Percentiles rank a stretch among this genome's conserved stretches.
These are phyloP conservation scores for Ceratobasidium sp. DNA, from an alignment of 1,284 basidiomycete genomes.

Conservation along the genomic window DNA sequence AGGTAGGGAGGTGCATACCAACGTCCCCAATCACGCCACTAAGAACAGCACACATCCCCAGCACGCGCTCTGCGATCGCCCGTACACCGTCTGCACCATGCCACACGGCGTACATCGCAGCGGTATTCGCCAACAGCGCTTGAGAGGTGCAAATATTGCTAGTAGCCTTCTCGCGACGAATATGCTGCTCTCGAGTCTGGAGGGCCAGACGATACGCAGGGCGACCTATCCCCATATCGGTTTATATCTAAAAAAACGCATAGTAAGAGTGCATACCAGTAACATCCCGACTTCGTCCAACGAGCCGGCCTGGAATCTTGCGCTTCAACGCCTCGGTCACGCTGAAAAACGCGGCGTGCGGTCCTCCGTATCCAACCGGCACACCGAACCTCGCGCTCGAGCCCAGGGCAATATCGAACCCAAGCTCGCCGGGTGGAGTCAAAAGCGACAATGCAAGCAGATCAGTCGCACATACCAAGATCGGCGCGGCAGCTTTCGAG, in stretches of 20 bases:
- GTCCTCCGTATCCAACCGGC: conserved; percentile 90
- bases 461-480: conserved; percentile 92
- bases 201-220: conserved; percentile 90
- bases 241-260: too few species aligned
- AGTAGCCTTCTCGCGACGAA: conserved; percentile 95
- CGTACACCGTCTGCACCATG: conserved; percentile 92
- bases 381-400: conserved; percentile 97
- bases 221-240: conserved; percentile 13
- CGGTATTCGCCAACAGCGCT: conserved; percentile 96
- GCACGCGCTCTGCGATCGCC: conserved; percentile 76
- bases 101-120: conserved; percentile 97
- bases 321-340: conserved; percentile 94
- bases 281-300: conserved; percentile 90
- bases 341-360: conserved; percentile 96
- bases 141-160: conserved; percentile 96
- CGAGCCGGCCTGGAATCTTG: conserved; percentile 96
- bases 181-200: conserved; percentile 94
- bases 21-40: conserved; percentile 13
- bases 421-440: conserved; percentile 98
- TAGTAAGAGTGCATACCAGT: conserved; percentile 64
- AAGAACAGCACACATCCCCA: conserved; percentile 28
- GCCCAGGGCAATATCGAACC: conserved; percentile 95
- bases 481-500: conserved; percentile 69
- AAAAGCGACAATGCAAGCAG: conserved; percentile 93
- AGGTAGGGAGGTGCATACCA: conserved; percentile 14